A percentile compares a stretch with the other conserved stretches of the same genome.
These are phyloP conservation scores for Eucommia ulmoides DNA, from an alignment of 257 asterid species.

Conservation along the genomic window DNA sequence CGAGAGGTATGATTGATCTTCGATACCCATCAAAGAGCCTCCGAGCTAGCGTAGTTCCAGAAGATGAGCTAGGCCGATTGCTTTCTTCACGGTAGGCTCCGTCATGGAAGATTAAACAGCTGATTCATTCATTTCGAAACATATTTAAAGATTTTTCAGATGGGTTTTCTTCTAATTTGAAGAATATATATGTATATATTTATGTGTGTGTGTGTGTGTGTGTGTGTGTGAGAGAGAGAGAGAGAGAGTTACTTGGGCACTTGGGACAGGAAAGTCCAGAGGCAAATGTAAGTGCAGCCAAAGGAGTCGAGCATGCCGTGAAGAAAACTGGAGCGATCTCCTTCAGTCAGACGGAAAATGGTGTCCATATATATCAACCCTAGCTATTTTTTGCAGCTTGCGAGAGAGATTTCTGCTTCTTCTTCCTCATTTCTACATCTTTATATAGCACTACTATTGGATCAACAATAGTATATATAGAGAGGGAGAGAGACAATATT, in stretches of 20 bases:
- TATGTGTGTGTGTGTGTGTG: not conserved
- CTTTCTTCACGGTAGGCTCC: slow-evolving; percentile 33
- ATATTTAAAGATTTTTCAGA: too few relatives aligned
- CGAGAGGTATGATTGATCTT: slow-evolving; percentile 14
- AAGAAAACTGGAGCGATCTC: slow-evolving; percentile 38
- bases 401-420: not conserved
- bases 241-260: slow-evolving; percentile 37
- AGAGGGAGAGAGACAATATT: too few relatives aligned
- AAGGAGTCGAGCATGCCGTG: slow-evolving; percentile 34
- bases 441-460: not conserved
- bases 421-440: not conserved
- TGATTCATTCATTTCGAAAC: slow-evolving; percentile 7
- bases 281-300: slow-evolving; percentile 51
- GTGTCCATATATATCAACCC: slow-evolving; percentile 57
- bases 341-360: slow-evolving; percentile 39
- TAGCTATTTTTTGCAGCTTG: too few relatives aligned
- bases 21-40: slow-evolving; percentile 36
- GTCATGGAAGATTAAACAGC: slow-evolving; percentile 34
- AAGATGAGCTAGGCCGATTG: slow-evolving; percentile 31
- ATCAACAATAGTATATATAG: not conserved
- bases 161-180: not conserved
- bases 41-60: slow-evolving; percentile 30
- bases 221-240: not conserved
- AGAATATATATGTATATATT: not conserved
- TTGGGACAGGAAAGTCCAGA: slow-evolving; percentile 44